Evolutionary conservation across 2,329 filamentous ascomycete species (phyloP).

Genomic region (Pseudonectria foliicola): DNA sequence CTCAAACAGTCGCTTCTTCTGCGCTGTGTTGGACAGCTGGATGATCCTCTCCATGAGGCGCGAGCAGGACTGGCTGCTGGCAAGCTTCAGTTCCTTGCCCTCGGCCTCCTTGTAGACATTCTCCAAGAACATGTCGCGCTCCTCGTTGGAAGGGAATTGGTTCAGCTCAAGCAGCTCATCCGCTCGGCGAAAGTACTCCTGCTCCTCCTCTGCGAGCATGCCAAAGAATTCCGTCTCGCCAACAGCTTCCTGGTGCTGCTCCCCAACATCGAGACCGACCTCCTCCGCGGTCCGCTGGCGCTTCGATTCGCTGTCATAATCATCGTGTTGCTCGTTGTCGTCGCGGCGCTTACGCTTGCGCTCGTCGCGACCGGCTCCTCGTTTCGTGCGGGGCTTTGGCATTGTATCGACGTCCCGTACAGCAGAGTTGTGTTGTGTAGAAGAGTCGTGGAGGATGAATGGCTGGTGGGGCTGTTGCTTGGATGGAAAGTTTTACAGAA

Average conservation of each 20-base stretch:
- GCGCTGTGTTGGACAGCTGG: slow-evolving; percentile 65
- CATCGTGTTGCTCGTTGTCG: slow-evolving; percentile 14
- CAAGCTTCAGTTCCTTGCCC: slow-evolving; percentile 92
- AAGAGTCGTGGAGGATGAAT: slow-evolving; percentile 3
- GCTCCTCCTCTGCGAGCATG: slow-evolving; percentile 84
- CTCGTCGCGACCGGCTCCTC: slow-evolving; percentile 32
- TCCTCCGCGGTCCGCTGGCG: slow-evolving; percentile 19
- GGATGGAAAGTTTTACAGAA: slow-evolving; percentile 14
- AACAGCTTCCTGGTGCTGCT: slow-evolving; percentile 18
- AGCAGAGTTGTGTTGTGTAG: slow-evolving; percentile 1
- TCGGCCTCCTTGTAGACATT: slow-evolving; percentile 81
- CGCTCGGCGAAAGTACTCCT: slow-evolving; percentile 88
- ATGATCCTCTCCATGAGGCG: slow-evolving; percentile 88
- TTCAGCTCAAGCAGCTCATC: slow-evolving; percentile 87
- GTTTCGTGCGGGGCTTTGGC: slow-evolving; percentile 39
- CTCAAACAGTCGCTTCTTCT: slow-evolving; percentile 81
- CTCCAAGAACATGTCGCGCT: slow-evolving; percentile 63
- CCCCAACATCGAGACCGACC: slow-evolving; percentile 15
- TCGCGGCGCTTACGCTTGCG: slow-evolving; percentile 34
- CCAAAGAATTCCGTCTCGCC: slow-evolving; percentile 78
- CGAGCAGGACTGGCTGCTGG: slow-evolving; percentile 92
- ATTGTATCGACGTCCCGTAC: slow-evolving; percentile 21
- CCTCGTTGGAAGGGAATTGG: slow-evolving; percentile 72
- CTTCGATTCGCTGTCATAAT: slow-evolving; percentile 16
- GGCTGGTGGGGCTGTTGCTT: slow-evolving; percentile 11